Conservation (phyloP, 805 yeast species). For the Starmerella geochares region DNA sequence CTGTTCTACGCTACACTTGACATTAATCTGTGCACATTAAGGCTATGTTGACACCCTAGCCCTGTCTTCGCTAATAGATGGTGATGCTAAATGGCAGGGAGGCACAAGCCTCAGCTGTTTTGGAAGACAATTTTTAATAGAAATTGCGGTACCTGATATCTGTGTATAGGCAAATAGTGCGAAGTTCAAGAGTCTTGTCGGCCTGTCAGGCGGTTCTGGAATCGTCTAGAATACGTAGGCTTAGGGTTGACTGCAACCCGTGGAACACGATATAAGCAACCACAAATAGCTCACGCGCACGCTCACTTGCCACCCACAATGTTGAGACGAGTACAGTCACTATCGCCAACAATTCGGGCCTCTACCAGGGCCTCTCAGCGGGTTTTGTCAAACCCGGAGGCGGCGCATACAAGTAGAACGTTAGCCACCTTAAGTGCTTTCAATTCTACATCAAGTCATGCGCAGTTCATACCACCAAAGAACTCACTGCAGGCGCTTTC, state of each 20-base stretch:
- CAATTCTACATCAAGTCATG: not conserved
- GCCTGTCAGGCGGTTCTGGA: not conserved
- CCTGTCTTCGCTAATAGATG: too few relatives aligned
- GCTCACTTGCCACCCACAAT: not conserved
- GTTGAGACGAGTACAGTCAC: not conserved
- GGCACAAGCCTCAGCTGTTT: too few relatives aligned
- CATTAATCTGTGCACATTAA: too few relatives aligned
- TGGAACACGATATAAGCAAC: not conserved
- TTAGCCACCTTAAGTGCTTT: not conserved
- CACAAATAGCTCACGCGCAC: not conserved
- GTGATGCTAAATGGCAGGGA: too few relatives aligned
- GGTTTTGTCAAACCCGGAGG: not conserved
- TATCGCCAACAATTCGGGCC: not conserved
- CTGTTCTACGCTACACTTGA: too few relatives aligned
- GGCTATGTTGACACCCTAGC: not conserved
- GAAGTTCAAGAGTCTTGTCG: too few relatives aligned
- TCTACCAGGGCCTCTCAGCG: not conserved
- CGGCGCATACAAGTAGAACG: not conserved
- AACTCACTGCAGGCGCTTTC: not conserved
- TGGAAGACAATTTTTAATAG: too few relatives aligned
- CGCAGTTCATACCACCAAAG: not conserved
- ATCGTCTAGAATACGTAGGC: not conserved
- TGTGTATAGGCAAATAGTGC: too few relatives aligned
- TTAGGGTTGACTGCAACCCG: not conserved
- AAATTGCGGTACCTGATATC: too few relatives aligned